A percentile compares a stretch with the other conserved stretches of the same genome.
These are phyloP conservation scores for Hyphopichia burtonii DNA, from an alignment of 1,139 yeast genomes.

Conservation along the genomic window DNA sequence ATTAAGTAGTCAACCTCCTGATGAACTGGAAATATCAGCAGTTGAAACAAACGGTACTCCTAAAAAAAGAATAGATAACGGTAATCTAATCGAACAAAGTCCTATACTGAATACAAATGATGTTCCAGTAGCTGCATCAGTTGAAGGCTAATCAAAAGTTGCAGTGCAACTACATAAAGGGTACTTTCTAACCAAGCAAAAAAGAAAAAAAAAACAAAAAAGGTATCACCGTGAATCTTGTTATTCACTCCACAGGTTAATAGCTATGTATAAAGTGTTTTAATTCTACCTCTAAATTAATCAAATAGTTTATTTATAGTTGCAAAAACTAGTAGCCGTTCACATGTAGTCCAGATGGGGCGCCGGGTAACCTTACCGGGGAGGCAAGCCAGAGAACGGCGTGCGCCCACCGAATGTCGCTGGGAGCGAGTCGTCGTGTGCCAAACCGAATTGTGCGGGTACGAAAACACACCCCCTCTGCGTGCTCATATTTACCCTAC, in stretches of 20 bases:
- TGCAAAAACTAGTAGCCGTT: too few species aligned
- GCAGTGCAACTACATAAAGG: not conserved
- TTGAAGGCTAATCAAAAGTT: constrained; percentile 3
- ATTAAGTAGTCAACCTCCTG: constrained; percentile 18
- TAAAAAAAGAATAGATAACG: constrained; percentile 7
- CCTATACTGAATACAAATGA: constrained; percentile 6
- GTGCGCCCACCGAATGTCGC: too few species aligned
- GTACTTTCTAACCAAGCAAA: not conserved
- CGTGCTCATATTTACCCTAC: too few species aligned
- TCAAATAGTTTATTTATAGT: too few species aligned
- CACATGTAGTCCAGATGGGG: too few species aligned
- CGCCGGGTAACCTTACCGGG: too few species aligned
- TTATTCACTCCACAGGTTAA: not conserved
- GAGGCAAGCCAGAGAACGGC: too few species aligned
- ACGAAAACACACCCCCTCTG: too few species aligned
- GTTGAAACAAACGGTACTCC: constrained; percentile 9
- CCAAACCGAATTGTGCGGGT: too few species aligned
- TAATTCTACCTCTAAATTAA: not conserved
- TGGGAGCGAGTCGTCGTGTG: too few species aligned
- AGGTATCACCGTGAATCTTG: too few species aligned
- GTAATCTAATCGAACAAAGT: not conserved
- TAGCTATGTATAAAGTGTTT: not conserved
- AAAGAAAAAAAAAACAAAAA: not conserved
- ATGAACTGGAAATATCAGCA: constrained; percentile 36
- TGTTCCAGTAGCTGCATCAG: constrained; percentile 9